Evolutionary conservation across 306 rosid species (phyloP).

Genomic region (Amphicarpaea edgeworthii): DNA sequence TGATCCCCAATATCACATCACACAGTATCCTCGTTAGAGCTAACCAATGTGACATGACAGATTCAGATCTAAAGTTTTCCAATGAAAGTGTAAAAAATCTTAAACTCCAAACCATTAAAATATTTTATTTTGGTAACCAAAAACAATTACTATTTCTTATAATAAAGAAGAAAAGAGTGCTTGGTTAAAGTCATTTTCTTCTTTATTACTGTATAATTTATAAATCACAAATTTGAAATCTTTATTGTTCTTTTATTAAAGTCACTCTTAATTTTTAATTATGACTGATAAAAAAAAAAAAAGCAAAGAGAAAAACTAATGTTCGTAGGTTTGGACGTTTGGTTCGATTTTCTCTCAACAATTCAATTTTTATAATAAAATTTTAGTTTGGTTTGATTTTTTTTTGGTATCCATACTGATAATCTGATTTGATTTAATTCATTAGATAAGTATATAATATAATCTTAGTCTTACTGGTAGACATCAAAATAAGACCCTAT

Average conservation of each 20-base stretch:
- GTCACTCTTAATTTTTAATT: background rate
- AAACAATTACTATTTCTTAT: no score
- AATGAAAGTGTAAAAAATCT: background rate
- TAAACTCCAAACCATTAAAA: background rate
- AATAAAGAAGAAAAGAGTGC: no score
- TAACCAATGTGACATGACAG: slow-evolving; percentile 1
- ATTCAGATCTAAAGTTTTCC: background rate
- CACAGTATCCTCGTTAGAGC: background rate
- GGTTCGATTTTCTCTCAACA: no score
- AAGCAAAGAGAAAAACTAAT: no score
- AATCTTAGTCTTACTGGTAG: background rate
- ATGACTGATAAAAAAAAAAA: no score
- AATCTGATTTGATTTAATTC: no score
- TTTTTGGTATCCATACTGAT: no score
- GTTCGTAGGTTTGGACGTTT: no score
- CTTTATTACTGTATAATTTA: no score
- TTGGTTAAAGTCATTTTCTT: no score
- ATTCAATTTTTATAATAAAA: no score
- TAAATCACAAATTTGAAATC: background rate
- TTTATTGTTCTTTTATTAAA: background rate
- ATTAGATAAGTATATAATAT: background rate
- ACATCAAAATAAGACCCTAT: background rate
- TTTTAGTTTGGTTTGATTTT: background rate
- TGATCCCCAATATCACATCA: background rate
- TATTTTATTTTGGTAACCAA: background rate